Conservation (phyloP, 805 yeast genomes). For the Candida xiaguanensis region DNA sequence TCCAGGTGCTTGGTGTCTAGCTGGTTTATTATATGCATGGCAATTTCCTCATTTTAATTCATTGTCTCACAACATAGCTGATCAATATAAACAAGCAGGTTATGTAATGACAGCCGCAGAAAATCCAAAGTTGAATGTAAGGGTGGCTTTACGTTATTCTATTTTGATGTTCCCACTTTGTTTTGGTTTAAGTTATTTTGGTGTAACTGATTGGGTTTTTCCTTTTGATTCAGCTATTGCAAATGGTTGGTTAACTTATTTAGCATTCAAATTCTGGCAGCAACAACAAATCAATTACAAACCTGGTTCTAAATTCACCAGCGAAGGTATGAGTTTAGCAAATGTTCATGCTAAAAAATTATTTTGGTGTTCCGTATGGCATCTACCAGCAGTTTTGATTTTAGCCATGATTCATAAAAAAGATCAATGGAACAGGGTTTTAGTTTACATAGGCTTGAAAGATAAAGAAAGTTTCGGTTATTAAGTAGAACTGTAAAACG, state of each 20-base stretch:
- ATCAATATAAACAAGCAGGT: conserved; percentile 88
- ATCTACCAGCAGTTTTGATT: conserved; percentile 82
- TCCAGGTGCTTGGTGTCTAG: conserved; percentile 95
- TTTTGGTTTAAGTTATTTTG: conserved; percentile 71
- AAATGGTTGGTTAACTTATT: conserved; percentile 81
- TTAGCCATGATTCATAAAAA: conserved; percentile 93
- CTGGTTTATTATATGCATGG: conserved; percentile 91
- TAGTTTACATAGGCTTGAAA: conserved; percentile 23
- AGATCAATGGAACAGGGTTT: conserved; percentile 81
- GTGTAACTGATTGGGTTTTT: conserved; percentile 79
- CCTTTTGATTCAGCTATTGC: conserved; percentile 76
- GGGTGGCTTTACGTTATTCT: conserved; percentile 89
- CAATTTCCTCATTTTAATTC: conserved; percentile 98
- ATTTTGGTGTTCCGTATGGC: conserved; percentile 94
- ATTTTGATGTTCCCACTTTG: conserved; percentile 93
- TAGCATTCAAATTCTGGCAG: conserved; percentile 80
- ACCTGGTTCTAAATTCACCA: conserved; percentile 37
- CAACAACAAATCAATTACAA: conserved; percentile 68
- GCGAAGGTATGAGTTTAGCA: conserved; percentile 59
- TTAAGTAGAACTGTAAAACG: neutral
- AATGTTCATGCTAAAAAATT: conserved; percentile 73
- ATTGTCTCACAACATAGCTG: conserved; percentile 79
- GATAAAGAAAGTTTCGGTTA: neutral
- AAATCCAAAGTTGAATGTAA: conserved; percentile 85
- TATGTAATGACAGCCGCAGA: conserved; percentile 97